These are phyloP conservation scores for Heimioporus sp. DNA, from an alignment of 768 basidiomycete genomes.

Conservation along the genomic window DNA sequence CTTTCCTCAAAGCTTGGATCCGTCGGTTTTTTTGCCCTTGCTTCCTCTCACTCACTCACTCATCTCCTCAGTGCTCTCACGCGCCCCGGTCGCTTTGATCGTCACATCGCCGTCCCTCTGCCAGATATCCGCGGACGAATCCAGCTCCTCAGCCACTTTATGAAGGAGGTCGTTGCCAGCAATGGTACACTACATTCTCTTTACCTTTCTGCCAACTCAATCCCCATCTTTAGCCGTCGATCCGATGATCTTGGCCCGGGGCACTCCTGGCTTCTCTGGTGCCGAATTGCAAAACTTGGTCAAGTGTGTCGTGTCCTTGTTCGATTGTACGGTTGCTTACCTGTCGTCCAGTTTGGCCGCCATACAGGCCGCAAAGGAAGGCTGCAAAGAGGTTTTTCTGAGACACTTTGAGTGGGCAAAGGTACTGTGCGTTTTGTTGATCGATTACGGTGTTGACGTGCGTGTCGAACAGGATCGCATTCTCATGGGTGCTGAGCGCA, in stretches of 20 bases:
- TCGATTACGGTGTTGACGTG: not conserved
- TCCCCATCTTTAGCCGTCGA: slow-evolving; percentile 60
- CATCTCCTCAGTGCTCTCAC: slow-evolving; percentile 70
- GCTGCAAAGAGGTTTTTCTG: slow-evolving; percentile 63
- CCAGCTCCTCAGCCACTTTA: slow-evolving; percentile 92
- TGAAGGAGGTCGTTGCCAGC: slow-evolving; percentile 71
- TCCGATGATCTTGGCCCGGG: slow-evolving; percentile 83
- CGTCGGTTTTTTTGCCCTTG: slow-evolving; percentile 45
- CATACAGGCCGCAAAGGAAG: slow-evolving; percentile 89
- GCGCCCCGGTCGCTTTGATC: slow-evolving; percentile 95
- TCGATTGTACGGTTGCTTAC: not conserved
- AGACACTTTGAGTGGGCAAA: slow-evolving; percentile 98
- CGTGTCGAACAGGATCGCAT: slow-evolving; percentile 71
- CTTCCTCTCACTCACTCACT: slow-evolving; percentile 5
- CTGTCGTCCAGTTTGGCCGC: slow-evolving; percentile 68
- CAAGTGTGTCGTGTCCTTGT: slow-evolving; percentile 56
- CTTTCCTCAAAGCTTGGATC: slow-evolving; percentile 92
- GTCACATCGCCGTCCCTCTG: slow-evolving; percentile 86
- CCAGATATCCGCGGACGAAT: slow-evolving; percentile 93
- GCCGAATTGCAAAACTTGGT: slow-evolving; percentile 97
- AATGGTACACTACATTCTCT: slow-evolving; percentile 40
- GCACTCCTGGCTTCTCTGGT: slow-evolving; percentile 94
- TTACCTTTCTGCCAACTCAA: not conserved
- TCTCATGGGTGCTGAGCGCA: slow-evolving; percentile 94
- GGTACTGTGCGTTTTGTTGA: slow-evolving; percentile 36